Evolutionary conservation across 208 protist genomes (phyloP), one percentile per base, ranked within the genome.

Genomic region (Wallacemonas sp.): DNA sequence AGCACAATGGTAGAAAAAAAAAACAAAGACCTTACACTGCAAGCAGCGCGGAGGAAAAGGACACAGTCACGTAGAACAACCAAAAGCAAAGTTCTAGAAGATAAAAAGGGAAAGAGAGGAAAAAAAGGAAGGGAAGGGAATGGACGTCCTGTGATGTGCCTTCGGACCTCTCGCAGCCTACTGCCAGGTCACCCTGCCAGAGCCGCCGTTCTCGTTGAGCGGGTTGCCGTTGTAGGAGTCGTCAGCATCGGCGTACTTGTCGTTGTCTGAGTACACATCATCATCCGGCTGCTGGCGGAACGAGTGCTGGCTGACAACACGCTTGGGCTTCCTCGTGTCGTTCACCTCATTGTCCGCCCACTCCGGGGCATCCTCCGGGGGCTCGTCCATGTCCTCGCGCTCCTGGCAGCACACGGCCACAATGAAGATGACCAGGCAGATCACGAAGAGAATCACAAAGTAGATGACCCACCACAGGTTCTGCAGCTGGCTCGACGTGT

Each of bases 341-440:
- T 46, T 26, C 11, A 62, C 71, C 62, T 84, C 74, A 12, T 67
- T 22, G 44, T 77, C 48, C 16, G 74, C 78, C 78, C 78, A 84
- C 57, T 75, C 78, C 23, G 78, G 78, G 8, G 74, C 78, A 26
- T 80, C 74, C 61, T 84, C 78, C 52, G 74, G 74, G 22, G 78
- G 78, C 67, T 84, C 78, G 48, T 84, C 78, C 78, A 77, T 79
- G 57, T 77, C 67, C 61, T 84, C 78, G 46, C 70, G 54, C 29
- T 84, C 78, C 59, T 84, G 78, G 67, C 78, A 84, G 41, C 33
- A 36, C 38, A 52, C 62, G n/a, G 64, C 41, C 4, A 80, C 22
- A 26, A 77, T 25, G 41, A 84, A 80, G 41, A 42, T 31, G 42
- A 84, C 36, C 31, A 77, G 32, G 48, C 39, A 66, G 2, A 74